Evolutionary conservation across 352 stramenopile genomes (phyloP).

Genomic region (Blastocystis sp.): DNA sequence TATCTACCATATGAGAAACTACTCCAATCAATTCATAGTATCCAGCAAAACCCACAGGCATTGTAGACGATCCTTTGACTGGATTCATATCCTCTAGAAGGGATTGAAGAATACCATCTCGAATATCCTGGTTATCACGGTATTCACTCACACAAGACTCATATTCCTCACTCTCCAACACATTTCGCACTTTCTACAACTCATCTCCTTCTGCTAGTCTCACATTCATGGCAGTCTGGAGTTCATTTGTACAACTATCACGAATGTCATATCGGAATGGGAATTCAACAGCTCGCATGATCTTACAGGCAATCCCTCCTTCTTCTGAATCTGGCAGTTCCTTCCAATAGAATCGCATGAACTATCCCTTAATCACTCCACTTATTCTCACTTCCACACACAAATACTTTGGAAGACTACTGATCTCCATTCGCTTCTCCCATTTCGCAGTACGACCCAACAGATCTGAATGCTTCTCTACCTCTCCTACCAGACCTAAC

Average conservation of each 20-base stretch:
- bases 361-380: conserved; percentile 64
- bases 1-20: conserved; percentile 6
- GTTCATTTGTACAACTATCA: conserved; percentile 87
- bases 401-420: conserved; percentile 85
- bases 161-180: conserved; percentile 30
- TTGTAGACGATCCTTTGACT: background rate
- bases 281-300: conserved; percentile 91
- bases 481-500: conserved; percentile 84
- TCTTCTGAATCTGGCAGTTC: conserved; percentile 84
- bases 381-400: conserved; percentile 71
- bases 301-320: conserved; percentile 95
- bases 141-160: background rate
- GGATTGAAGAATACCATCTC: background rate
- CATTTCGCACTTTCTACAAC: background rate
- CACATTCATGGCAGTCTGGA: conserved; percentile 87
- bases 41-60: conserved; percentile 18
- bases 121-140: background rate
- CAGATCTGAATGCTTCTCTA: conserved; percentile 91
- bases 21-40: conserved; percentile 33
- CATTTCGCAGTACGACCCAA: conserved; percentile 84
- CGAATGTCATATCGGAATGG: conserved; percentile 85
- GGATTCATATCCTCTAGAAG: background rate
- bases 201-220: background rate
- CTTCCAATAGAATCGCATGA: conserved; percentile 99
- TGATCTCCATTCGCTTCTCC: conserved; percentile 88